Percentiles rank a stretch among this genome's conserved stretches.
phyloP scores from a whole-genome alignment of 495 filamentous ascomycete species.

The Collariella sp. region DNA sequence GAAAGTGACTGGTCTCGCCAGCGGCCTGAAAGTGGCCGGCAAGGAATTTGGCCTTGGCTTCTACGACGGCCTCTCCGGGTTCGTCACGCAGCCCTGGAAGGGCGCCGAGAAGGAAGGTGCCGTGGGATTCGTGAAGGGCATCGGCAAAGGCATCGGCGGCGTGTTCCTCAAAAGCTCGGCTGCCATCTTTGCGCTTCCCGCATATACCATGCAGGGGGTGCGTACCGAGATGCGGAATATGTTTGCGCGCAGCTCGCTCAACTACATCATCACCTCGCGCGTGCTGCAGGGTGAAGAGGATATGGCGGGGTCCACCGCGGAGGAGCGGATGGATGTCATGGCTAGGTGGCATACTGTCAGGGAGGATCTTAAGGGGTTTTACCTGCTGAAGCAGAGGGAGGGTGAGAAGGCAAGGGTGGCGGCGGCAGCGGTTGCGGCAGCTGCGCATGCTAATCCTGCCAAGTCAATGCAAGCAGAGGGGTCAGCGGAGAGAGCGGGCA shows the following conservation, averaged over 20 bases:
- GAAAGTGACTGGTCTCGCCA: constrained; percentile 61
- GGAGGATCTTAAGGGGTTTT: constrained; percentile 43
- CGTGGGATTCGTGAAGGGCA: constrained; percentile 62
- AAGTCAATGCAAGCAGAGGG: constrained; percentile 1
- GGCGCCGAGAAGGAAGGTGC: constrained; percentile 62
- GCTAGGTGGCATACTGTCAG: constrained; percentile 47
- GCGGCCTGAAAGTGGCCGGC: constrained; percentile 56
- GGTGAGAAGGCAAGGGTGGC: constrained; percentile 14
- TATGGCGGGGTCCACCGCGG: constrained; percentile 33
- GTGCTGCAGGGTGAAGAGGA: constrained; percentile 66
- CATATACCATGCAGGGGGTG: constrained; percentile 66
- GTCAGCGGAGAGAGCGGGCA: constrained; percentile 1
- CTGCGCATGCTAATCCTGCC: neutral
- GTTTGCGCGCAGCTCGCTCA: constrained; percentile 53
- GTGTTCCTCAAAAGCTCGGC: constrained; percentile 61
- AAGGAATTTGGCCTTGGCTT: constrained; percentile 60
- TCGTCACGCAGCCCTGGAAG: constrained; percentile 59
- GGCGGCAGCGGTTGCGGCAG: constrained; percentile 3
- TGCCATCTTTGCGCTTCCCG: constrained; percentile 57
- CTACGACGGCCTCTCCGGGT: constrained; percentile 62
- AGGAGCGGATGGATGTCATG: constrained; percentile 51
- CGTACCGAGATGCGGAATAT: constrained; percentile 61
- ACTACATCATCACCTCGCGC: constrained; percentile 64
- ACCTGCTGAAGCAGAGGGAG: constrained; percentile 33
- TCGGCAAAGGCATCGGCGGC: constrained; percentile 68